Percentiles rank a stretch among this genome's conserved stretches.
Evolutionary conservation across 2,329 filamentous ascomycete species (phyloP).

Genomic region (Periglandula ipomoeae): DNA sequence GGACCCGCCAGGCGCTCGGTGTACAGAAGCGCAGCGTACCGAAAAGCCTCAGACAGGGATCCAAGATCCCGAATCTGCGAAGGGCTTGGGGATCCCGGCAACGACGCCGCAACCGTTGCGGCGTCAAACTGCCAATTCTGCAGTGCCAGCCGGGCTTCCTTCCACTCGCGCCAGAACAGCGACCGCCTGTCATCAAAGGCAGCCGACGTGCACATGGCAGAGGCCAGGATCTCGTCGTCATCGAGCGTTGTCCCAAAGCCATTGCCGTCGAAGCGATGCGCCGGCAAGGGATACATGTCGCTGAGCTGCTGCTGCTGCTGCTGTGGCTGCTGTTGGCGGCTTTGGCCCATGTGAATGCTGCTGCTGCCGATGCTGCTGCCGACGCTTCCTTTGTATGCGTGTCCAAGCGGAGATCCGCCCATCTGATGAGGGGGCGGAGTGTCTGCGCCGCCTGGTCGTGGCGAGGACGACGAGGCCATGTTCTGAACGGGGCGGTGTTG

Average conservation of each 20-base stretch:
- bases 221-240: slow-evolving; percentile 42
- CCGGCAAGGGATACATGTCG: slow-evolving; percentile 31
- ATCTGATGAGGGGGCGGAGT: slow-evolving; percentile 27
- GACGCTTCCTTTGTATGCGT: slow-evolving; percentile 30
- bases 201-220: slow-evolving; percentile 31
- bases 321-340: background rate
- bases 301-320: slow-evolving; percentile 1
- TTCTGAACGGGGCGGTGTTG: slow-evolving; percentile 52
- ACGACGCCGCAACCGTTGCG: slow-evolving; percentile 37
- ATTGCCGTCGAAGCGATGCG: slow-evolving; percentile 56
- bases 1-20: slow-evolving; percentile 80
- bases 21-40: slow-evolving; percentile 81
- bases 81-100: slow-evolving; percentile 41
- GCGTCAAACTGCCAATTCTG: slow-evolving; percentile 73
- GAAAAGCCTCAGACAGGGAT: slow-evolving; percentile 83
- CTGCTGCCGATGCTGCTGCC: slow-evolving; percentile 5
- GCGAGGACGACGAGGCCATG: slow-evolving; percentile 9
- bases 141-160: slow-evolving; percentile 64
- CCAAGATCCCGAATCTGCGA: slow-evolving; percentile 64
- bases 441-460: slow-evolving; percentile 9
- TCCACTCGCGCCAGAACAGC: slow-evolving; percentile 82
- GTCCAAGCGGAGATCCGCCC: slow-evolving; percentile 31
- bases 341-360: background rate
- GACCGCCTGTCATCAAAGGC: slow-evolving; percentile 49
- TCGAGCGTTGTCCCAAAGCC: slow-evolving; percentile 50